These are phyloP conservation scores for Haplosporangium sp. DNA, from an alignment of 371 early-diverging fungal species.

Conservation along the genomic window DNA sequence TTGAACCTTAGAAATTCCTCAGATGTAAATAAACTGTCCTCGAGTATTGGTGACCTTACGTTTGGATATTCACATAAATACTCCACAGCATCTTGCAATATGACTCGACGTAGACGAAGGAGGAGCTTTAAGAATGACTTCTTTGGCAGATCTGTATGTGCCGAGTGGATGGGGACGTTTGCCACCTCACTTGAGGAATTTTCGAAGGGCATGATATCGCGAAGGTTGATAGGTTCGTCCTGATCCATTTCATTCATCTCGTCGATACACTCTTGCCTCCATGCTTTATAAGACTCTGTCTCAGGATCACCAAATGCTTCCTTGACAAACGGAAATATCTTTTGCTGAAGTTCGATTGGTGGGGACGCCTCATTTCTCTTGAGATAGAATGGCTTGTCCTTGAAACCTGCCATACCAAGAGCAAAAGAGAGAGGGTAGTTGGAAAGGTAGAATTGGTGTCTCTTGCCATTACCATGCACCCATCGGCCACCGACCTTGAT, in stretches of 20 bases:
- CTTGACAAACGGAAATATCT: slow-evolving; percentile 17
- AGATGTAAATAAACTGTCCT: background rate
- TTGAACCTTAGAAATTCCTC: background rate
- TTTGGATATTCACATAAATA: background rate
- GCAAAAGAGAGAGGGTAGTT: slow-evolving; percentile 3
- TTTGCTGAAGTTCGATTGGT: slow-evolving; percentile 6
- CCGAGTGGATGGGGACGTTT: background rate
- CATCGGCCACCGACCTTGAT: slow-evolving; percentile 1
- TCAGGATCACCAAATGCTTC: background rate
- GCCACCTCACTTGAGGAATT: no score
- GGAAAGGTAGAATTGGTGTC: background rate
- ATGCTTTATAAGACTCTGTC: background rate
- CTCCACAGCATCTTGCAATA: slow-evolving; percentile 2
- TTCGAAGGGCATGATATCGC: background rate
- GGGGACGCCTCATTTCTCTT: slow-evolving; percentile 9
- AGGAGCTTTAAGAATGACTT: background rate
- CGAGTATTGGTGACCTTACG: background rate
- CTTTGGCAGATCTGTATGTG: background rate
- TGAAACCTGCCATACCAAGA: slow-evolving; percentile 14
- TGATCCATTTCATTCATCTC: background rate
- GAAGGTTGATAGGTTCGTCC: background rate
- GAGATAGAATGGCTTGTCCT: slow-evolving; percentile 15
- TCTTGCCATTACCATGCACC: background rate
- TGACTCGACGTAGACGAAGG: background rate
- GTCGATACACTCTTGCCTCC: slow-evolving; percentile 6